Conservation (phyloP, 2,329 filamentous ascomycete genomes). For the Penicillium sp. region DNA sequence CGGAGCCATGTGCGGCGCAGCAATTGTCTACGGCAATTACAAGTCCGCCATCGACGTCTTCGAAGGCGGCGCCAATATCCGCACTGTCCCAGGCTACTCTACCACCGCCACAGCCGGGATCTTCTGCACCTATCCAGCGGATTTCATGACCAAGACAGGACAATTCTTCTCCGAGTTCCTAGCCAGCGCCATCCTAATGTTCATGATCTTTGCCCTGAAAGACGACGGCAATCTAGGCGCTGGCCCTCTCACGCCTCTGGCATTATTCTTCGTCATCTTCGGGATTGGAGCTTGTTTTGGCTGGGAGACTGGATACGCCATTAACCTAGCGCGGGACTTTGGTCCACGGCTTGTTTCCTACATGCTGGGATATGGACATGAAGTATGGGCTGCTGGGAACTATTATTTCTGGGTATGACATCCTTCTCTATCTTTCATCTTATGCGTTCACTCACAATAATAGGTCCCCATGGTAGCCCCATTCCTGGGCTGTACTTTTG, state of each 20-base stretch:
- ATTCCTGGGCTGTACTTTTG: conserved; percentile 59
- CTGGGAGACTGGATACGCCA: conserved; percentile 71
- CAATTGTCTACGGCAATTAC: conserved; percentile 60
- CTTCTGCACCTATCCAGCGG: conserved; percentile 65
- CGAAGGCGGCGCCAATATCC: conserved; percentile 54
- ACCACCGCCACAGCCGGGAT: conserved; percentile 61
- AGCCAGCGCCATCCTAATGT: conserved; percentile 62
- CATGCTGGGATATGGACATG: conserved; percentile 61
- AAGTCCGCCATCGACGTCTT: conserved; percentile 59
- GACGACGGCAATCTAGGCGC: conserved; percentile 47
- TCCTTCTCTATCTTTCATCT: not conserved
- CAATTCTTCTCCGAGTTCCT: conserved; percentile 71
- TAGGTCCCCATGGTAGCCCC: conserved; percentile 68
- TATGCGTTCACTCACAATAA: not conserved
- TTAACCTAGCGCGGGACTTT: conserved; percentile 68
- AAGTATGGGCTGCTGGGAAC: conserved; percentile 62
- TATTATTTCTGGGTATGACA: conserved; percentile 67
- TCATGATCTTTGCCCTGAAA: conserved; percentile 65
- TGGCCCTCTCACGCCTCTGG: conserved; percentile 55
- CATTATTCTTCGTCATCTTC: conserved; percentile 67
- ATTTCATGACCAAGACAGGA: conserved; percentile 58
- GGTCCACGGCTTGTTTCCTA: conserved; percentile 63
- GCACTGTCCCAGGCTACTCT: conserved; percentile 56
- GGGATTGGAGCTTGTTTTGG: conserved; percentile 68
- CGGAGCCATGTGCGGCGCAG: conserved; percentile 60